Evolutionary conservation across 2,329 filamentous ascomycete species (phyloP).

Genomic region (Pseudogymnoascus sp.): DNA sequence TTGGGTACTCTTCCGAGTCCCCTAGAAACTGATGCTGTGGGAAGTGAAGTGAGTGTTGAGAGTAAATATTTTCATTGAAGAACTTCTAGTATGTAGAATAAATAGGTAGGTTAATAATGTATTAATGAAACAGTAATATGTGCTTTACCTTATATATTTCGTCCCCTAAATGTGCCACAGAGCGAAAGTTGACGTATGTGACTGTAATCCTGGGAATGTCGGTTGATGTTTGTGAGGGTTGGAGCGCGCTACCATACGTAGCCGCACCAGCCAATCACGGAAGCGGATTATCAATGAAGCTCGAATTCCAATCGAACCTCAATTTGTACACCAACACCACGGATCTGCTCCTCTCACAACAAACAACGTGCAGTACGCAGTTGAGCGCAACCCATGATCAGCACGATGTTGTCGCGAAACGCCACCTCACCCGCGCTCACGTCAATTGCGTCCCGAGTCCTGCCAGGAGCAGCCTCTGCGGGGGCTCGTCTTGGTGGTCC

Average conservation of each 20-base stretch:
- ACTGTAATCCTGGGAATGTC: background rate
- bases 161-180: background rate
- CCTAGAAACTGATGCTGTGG: background rate
- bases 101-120: background rate
- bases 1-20: background rate
- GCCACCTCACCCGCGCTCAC: conserved; percentile 27
- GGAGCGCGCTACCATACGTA: background rate
- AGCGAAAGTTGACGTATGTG: background rate
- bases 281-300: conserved; percentile 11
- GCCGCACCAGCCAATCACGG: conserved; percentile 10
- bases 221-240: conserved; percentile 5
- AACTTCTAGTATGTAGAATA: background rate
- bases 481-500: conserved; percentile 19
- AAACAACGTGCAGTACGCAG: conserved; percentile 17
- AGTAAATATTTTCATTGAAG: conserved; percentile 28
- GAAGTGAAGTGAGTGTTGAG: conserved; percentile 32
- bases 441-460: conserved; percentile 24
- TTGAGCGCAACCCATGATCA: conserved; percentile 27
- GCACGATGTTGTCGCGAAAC: conserved; percentile 31
- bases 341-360: conserved; percentile 1
- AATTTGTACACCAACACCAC: conserved; percentile 10
- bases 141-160: background rate
- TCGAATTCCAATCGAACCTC: conserved; percentile 10
- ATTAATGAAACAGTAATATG: background rate
- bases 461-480: conserved; percentile 24